Base-by-base conservation (phyloP, 257 asterid genomes). In the Solanum bulbocastanum region DNA sequence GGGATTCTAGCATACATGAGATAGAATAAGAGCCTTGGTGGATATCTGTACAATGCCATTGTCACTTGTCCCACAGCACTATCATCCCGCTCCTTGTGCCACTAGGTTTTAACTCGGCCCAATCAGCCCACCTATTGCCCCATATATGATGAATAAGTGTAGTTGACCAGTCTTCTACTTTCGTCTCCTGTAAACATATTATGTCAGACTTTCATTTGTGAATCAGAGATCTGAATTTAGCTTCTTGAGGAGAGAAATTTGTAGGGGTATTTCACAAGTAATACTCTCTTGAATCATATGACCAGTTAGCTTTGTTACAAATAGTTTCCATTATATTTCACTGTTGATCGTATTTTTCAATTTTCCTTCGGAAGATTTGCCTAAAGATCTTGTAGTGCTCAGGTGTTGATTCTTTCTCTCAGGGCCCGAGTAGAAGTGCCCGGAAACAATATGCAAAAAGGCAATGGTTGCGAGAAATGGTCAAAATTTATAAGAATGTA, bases 371-470 rank as follows among this genome's bases (percentile, higher is more conserved):
- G 42, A 46, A 81, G 68, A 30, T 81, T 30, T 18, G 42, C 44
- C 8, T 46, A 46, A 16, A 82, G 69, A 32, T 82, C 18, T 81
- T 82, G 37, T 46, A 82, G 69, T 49, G 85, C 69, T 82, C 69
- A 82, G 30, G 27, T 30, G 27, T 82, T 82, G 85, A 82, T 46
- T 82, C 32, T 82, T 86, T 71, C 69, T 30, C 56, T 52, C 88
- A 86, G 88, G 56, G 73, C 6, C 88, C 74, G 3, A 52, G 84
- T 79, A 86, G 84, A 79, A 86, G 88, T 71, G 74, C 88, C n/a
- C 66, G 84, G 40, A 76, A 35, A 86, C 84, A 86, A 86, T 73
- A 86, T 60, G 71, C 72, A 2, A 86, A 33, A 78, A 73, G 88
- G 58, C 36, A 30, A 39, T 33, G 74, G 37, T 44, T 72, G 46